phyloP scores from a whole-genome alignment of 495 filamentous ascomycete genomes.

The Ascodesmis nigricans region DNA sequence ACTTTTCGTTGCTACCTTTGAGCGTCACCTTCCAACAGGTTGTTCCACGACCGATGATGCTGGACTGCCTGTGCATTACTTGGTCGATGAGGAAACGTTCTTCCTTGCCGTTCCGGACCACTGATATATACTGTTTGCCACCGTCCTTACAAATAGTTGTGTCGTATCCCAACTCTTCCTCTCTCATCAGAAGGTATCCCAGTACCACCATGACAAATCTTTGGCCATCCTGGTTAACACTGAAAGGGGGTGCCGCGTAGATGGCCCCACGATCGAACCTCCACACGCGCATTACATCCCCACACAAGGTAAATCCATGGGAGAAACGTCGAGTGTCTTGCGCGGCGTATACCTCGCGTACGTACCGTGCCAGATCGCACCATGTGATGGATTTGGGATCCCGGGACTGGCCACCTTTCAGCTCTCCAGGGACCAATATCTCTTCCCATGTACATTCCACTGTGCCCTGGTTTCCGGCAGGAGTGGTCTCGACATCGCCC shows the following conservation, averaged over 20 bases:
- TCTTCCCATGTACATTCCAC: too few species aligned
- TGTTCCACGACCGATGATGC: not conserved
- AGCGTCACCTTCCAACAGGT: not conserved
- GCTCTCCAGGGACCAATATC: too few species aligned
- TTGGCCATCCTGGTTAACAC: constrained; percentile 7
- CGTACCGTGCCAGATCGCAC: constrained; percentile 7
- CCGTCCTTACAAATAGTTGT: too few species aligned
- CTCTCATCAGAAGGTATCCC: constrained; percentile 14
- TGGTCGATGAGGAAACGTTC: not conserved
- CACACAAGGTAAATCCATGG: constrained; percentile 19
- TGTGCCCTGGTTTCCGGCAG: too few species aligned
- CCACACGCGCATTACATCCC: constrained; percentile 16
- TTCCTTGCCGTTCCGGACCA: not conserved
- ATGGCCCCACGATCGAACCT: constrained; percentile 21
- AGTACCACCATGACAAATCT: constrained; percentile 8
- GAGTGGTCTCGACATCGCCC: not conserved
- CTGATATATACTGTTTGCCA: not conserved
- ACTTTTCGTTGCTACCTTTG: not conserved
- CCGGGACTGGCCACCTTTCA: too few species aligned
- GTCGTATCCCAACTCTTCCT: constrained; percentile 3
- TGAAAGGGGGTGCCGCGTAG: constrained; percentile 4
- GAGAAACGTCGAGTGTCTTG: constrained; percentile 17
- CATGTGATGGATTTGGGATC: too few species aligned
- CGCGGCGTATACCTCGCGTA: constrained; percentile 6
- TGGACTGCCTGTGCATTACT: not conserved